Base-by-base conservation (phyloP, 768 basidiomycete genomes). In the Wakefieldia striispora region DNA sequence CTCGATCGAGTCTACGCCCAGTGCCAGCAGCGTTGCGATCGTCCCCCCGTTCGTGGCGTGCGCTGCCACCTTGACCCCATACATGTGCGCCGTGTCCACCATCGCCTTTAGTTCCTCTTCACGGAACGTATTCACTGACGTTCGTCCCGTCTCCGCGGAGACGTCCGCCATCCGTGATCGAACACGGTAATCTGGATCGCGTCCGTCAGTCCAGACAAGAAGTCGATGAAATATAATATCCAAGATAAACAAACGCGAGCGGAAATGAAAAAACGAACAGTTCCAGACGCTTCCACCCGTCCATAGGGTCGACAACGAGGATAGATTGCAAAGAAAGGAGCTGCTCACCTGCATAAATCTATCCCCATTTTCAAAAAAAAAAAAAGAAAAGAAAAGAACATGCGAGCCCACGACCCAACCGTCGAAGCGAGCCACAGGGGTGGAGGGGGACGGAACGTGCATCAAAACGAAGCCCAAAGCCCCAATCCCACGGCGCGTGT, bases 11-110 rank as follows among this genome's bases (percentile, higher is more conserved):
- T 85, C 77, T 43, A 80, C 69, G 29, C 60, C 58, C 24, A 60
- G 19, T 17, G 17, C 19, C 49, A 53, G 31, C 9, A 77, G 61
- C 6, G 60, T 58, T 16, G 71, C 61, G 5, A 79, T 69, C 27
- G 67, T 68, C 9, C 56, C 48, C 27, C 60, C 56, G 11, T 66
- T 50, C 0, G 69, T 70, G 13, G 79, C 73, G 60, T 86, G 84
- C 0, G 77, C 80, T 3, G 81, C 80, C 43, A 84, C 77, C 58
- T 81, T 81, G 55, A 80, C 77, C 12, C 77, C 79, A 40, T 73
- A 67, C 4, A 61, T 60, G 55, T 80, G 80, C 0, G 80, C 80
- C 10, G 78, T 74, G 47, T 66, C 60, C n/a, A 82, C 75, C 68
- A 83, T 75, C 4, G 68, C 73, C 31, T 65, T 51, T 23, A 82